Evolutionary conservation across 768 basidiomycete genomes (phyloP), one percentile per base, ranked within the genome.

Genomic region (Russula compacta): DNA sequence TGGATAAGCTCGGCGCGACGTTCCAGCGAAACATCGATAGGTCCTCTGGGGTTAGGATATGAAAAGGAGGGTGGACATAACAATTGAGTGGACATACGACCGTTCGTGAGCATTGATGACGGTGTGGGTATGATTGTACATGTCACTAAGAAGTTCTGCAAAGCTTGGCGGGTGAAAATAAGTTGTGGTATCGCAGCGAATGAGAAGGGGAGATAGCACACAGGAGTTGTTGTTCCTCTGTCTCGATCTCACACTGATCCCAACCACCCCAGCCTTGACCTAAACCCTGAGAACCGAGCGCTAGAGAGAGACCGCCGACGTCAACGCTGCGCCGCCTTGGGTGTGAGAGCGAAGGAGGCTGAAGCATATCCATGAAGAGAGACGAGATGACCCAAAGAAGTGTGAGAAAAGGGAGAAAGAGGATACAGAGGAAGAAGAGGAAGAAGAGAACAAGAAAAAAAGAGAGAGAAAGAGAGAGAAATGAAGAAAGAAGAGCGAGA

Each of bases 251-350:
- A 2, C 56, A 58, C 14, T 58, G 51, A 51, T 80, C 80, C 77
- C 81, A 77, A 46, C 82, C 78, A 43, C 84, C 79, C 87, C 89
- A 87, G 40, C 87, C 87, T 68, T 83, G 81, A 32, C 89, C 86
- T 61, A 81, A 75, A 46, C 81, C 82, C 50, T 72, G 75, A 65
- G 81, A 82, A 59, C 75, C 77, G 53, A 89, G 81, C 0, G 92
- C 92, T 52, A 92, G 84, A 59, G 86, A 83, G 60, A 98, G 80
- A 36, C 93, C 94, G 12, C 94, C 94, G 46, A 91, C 81, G 73
- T 98, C 94, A 58, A 94, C 92, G 70, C 89, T 93, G 50, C 89
- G 77, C 56, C 93, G 78, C 60, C 82, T 74, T 69, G 53, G 39
- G 24, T 64, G 43, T 12, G 49, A 60, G n/a, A 56, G 4, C 12